Conservation (phyloP, 257 asterid genomes). For the Verbena officinalis region DNA sequence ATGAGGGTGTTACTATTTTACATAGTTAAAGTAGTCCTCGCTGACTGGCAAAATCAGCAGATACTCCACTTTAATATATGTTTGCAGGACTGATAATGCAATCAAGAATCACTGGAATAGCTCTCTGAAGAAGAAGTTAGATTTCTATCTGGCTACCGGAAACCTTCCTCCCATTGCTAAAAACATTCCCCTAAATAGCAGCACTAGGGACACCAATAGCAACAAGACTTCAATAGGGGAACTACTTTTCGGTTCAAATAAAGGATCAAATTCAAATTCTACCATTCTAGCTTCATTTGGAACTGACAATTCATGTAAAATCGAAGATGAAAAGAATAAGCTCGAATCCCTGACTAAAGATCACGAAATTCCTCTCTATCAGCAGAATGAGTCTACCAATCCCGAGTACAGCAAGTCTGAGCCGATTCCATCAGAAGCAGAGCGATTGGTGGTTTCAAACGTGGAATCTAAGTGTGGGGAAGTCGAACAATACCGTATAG, state of each 20-base stretch:
- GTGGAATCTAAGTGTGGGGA: slow-evolving; percentile 34
- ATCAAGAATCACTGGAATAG: slow-evolving; percentile 99
- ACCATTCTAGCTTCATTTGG: slow-evolving; percentile 46
- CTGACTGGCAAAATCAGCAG: neutral
- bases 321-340: slow-evolving; percentile 48
- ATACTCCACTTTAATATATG: slow-evolving; percentile 28
- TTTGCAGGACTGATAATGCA: slow-evolving; percentile 96
- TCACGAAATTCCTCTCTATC: slow-evolving; percentile 39
- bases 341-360: slow-evolving; percentile 33
- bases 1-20: neutral
- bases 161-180: slow-evolving; percentile 78
- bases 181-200: slow-evolving; percentile 46
- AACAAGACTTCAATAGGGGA: slow-evolving; percentile 41
- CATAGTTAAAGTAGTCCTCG: slow-evolving; percentile 5
- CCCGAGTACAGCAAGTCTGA: slow-evolving; percentile 41
- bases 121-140: slow-evolving; percentile 91
- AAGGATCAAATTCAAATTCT: slow-evolving; percentile 42
- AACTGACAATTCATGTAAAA: slow-evolving; percentile 40
- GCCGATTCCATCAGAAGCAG: slow-evolving; percentile 41
- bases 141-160: slow-evolving; percentile 86
- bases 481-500: slow-evolving; percentile 40
- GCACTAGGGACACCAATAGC: slow-evolving; percentile 44
- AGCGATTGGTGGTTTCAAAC: slow-evolving; percentile 37
- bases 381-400: slow-evolving; percentile 39
- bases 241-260: slow-evolving; percentile 36